Conservation (phyloP, 83 land plant species). For the Thuja plicata region DNA sequence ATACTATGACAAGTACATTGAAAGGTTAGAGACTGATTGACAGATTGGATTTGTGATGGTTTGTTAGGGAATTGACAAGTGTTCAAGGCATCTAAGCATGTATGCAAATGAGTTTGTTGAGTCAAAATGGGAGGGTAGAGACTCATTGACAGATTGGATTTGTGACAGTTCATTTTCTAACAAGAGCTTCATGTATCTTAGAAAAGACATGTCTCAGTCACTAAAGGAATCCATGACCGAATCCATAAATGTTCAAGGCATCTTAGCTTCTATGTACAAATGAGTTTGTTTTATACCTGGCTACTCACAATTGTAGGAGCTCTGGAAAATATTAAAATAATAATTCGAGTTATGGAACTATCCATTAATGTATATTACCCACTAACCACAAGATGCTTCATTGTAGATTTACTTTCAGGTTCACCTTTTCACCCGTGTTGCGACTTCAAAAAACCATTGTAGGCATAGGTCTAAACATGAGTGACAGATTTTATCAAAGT, state of each 20-base stretch:
- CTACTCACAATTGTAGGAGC: slow-evolving; percentile 1
- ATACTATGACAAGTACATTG: slow-evolving; percentile 87
- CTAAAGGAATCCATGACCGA: too few species aligned
- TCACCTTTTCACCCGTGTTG: neutral
- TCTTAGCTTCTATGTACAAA: neutral
- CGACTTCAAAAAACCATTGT: neutral
- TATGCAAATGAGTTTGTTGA: neutral
- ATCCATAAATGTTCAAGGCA: too few species aligned
- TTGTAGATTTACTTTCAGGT: neutral
- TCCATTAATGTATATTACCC: neutral
- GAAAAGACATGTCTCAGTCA: too few species aligned
- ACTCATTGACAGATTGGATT: too few species aligned
- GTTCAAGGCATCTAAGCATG: neutral
- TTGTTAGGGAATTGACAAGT: neutral
- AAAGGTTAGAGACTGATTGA: slow-evolving; percentile 74
- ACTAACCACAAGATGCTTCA: neutral
- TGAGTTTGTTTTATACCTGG: neutral
- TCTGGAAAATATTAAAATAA: neutral
- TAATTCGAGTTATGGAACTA: neutral
- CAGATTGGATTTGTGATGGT: neutral
- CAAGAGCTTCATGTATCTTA: too few species aligned
- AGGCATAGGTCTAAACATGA: neutral
- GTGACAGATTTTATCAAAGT: neutral
- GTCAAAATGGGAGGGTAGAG: neutral
- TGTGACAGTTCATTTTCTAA: too few species aligned